Evolutionary conservation across 1,284 basidiomycete genomes (phyloP).

Genomic region (Pseudozyma pruni): DNA sequence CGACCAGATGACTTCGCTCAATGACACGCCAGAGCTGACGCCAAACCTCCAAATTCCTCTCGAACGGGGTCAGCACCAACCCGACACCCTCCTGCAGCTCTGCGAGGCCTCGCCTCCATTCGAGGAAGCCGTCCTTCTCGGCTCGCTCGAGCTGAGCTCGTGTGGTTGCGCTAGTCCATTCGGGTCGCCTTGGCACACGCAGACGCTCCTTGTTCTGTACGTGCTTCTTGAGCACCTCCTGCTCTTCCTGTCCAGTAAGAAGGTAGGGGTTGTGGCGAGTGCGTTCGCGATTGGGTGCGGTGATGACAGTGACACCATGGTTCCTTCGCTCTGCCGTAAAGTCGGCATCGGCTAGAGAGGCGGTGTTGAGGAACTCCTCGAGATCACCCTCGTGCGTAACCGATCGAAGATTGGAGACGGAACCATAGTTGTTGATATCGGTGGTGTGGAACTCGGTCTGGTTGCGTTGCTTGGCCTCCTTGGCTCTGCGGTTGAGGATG

Average conservation of each 20-base stretch:
- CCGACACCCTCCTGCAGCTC: conserved; percentile 64
- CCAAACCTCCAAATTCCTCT: conserved; percentile 68
- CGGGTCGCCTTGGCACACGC: conserved; percentile 62
- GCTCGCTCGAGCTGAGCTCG: conserved; percentile 62
- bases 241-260: conserved; percentile 84
- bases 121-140: conserved; percentile 66
- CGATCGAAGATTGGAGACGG: conserved; percentile 76
- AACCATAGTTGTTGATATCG: conserved; percentile 69
- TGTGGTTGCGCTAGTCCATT: conserved; percentile 62
- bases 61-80: conserved; percentile 67
- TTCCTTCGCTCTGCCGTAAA: conserved; percentile 97
- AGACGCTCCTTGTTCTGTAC: conserved; percentile 61
- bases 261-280: conserved; percentile 82
- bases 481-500: conserved; percentile 62
- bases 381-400: conserved; percentile 96
- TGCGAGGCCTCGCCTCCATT: conserved; percentile 66
- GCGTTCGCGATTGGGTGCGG: conserved; percentile 70
- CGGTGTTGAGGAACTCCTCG: conserved; percentile 95
- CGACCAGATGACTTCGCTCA: conserved; percentile 65
- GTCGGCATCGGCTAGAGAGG: conserved; percentile 91
- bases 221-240: conserved; percentile 69
- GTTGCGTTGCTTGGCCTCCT: conserved; percentile 55
- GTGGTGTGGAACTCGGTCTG: conserved; percentile 65
- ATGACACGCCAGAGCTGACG: conserved; percentile 68
- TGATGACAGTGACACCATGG: conserved; percentile 80